Evolutionary conservation across 225 moss, liverwort and hornwort species (phyloP), one percentile per base, ranked within the genome.

Genomic region (Antitrichia curtipendula): DNA sequence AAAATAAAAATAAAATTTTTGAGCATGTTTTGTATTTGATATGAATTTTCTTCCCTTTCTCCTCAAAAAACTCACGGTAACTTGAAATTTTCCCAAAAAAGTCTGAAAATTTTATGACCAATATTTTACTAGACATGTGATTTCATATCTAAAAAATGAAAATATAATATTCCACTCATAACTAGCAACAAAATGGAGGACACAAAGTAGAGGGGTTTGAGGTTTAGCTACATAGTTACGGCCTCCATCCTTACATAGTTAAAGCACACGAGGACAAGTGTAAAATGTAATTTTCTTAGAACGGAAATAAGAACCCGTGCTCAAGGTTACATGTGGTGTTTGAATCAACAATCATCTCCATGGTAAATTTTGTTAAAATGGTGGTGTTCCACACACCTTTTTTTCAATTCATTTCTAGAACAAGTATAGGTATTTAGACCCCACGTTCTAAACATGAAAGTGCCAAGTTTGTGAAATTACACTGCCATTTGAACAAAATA

Each of bases 121-220:
- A n/a, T n/a, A n/a, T n/a, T n/a, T n/a, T 4, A 29, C 1, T 0
- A 50, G 0, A 11, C 12, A 74, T 20, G 5, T 49, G 3, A 32
- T 45, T 47, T 74, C 20, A 49, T 21, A 32, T 74, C 0, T 20
- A 1, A 32, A 18, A 29, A 49, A 21, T 1, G 50, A 11, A 49
- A 49, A 47, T 7, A 7, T 2, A 29, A 6, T 49, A 32, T 20
- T 32, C 21, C 20, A 50, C 12, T 32, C 12, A 20, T 32, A 32
- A 74, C 12, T 20, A 49, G 12, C 31, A 73, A 31, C 5, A 49
- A 73, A 45, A 47, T 19, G 2, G 7, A 47, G 1, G 19, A 31
- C 6, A 47, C 45, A 49, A 50, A 32, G 0, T 0, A 0, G 4
- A 74, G 6, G 12, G 0, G 20, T 50, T 50, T 19, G 32, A 29